Base-by-base conservation (phyloP, 176 grass and related monocot species). In the Carex cristatella region DNA sequence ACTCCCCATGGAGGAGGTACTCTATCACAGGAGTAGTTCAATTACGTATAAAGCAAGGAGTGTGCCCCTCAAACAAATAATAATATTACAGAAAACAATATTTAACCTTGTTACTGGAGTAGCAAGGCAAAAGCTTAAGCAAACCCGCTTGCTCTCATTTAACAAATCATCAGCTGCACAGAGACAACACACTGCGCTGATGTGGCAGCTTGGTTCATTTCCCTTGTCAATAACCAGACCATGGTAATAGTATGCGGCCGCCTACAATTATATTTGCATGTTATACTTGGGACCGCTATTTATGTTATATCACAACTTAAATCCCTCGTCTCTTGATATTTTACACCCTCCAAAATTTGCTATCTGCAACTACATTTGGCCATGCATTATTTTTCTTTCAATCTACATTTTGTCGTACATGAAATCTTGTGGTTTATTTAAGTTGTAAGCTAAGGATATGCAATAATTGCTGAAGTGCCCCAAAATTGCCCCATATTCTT, bases 201-300 rank as follows among this genome's bases (percentile, higher is more conserved):
- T 85, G 59, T 98, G 96, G 85, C 85, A 88, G 55, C 60, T 91
- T 6, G 87, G 65, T 85, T 91, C 96, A 1, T 76, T 86, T 4
- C 91, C 89, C 73, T 98, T 95, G 88, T 98, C 91, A 9, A 98
- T 85, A 9, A 93, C 88, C 30, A 92, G 90, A 72, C 91, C 91
- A 80, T 95, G 91, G 37, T 98, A 98, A 81, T 98, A 95, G 83
- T 94, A 98, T 88, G 93, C 93, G 33, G 89, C 88, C 51, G 91
- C 96, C 96, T 98, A 84, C 35, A 77, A 76, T 75, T 59, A 68
- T 65, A 48, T 51, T 54, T 30, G 60, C 40, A 58, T 56, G 2
- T 44, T 53, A 55, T 31, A 69, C 14, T 69, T 51, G 70, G n/a
- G 16, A n/a, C 32, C 19, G 18, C 5, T 7, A 13, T 18, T 38